Percentiles rank a stretch among this genome's conserved stretches.
phyloP scores from a whole-genome alignment of 495 filamentous ascomycete species.

The Neurospora sublineolata region DNA sequence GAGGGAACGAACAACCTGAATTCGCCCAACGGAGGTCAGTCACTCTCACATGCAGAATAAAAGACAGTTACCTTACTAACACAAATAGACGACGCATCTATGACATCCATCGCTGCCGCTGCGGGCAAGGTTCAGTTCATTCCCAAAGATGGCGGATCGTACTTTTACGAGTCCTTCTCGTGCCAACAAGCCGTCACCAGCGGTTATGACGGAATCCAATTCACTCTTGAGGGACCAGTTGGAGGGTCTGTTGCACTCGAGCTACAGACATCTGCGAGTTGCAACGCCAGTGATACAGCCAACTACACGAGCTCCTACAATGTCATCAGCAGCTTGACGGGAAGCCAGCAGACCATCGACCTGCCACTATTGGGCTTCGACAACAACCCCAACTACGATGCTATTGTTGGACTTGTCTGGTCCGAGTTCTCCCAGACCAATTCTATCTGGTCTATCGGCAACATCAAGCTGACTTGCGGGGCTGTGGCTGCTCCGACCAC shows the following conservation, averaged over 20 bases:
- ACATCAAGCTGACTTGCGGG: constrained; percentile 40
- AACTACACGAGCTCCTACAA: constrained; percentile 38
- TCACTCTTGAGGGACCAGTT: constrained; percentile 42
- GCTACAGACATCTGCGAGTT: constrained; percentile 40
- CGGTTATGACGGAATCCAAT: constrained; percentile 42
- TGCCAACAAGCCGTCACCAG: constrained; percentile 35
- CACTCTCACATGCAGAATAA: not conserved
- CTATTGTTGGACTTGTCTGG: constrained; percentile 42
- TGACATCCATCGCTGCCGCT: constrained; percentile 36
- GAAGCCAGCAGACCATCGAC: constrained; percentile 39
- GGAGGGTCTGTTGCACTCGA: constrained; percentile 40
- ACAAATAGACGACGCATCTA: constrained; percentile 43
- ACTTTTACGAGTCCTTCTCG: constrained; percentile 46
- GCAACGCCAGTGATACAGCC: constrained; percentile 16
- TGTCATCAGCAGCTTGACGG: constrained; percentile 37
- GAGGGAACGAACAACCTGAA: constrained; percentile 37
- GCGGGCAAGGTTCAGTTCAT: constrained; percentile 41
- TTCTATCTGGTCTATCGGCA: constrained; percentile 38
- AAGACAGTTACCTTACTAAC: not conserved
- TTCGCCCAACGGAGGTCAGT: constrained; percentile 35
- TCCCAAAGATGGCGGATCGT: constrained; percentile 35
- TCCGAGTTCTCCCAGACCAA: constrained; percentile 34
- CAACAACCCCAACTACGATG: constrained; percentile 37
- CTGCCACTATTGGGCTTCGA: constrained; percentile 41
- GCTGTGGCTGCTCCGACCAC: constrained; percentile 6